These are phyloP conservation scores for Purpureocillium takamizusanense DNA, from an alignment of 2,329 filamentous ascomycete species.

Conservation along the genomic window DNA sequence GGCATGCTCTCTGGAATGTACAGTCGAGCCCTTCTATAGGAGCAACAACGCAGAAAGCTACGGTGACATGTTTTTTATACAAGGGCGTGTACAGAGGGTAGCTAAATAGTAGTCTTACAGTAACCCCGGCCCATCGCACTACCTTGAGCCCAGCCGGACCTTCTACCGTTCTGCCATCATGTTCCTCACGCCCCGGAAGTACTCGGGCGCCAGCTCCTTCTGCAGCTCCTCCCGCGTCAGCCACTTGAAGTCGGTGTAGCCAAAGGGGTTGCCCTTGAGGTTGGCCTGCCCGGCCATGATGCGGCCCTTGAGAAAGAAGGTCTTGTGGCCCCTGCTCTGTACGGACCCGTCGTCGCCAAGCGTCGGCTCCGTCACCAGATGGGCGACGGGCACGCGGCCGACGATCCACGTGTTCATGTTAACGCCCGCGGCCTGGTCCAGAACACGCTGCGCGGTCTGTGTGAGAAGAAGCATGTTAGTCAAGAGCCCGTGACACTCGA, in stretches of 20 bases:
- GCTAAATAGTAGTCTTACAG: constrained; percentile 7
- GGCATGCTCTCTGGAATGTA: no score
- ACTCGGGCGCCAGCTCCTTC: constrained; percentile 53
- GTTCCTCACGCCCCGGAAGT: constrained; percentile 68
- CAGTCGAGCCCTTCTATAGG: no score
- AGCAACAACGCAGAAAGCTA: no score
- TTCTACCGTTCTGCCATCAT: constrained; percentile 74
- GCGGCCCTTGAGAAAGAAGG: constrained; percentile 91
- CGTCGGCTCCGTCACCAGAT: constrained; percentile 52
- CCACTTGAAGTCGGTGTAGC: constrained; percentile 83
- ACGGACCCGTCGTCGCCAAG: constrained; percentile 33
- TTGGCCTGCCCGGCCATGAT: constrained; percentile 97
- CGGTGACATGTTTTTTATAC: neutral
- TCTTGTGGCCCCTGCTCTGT: constrained; percentile 59
- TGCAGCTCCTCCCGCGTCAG: constrained; percentile 80
- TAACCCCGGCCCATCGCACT: neutral
- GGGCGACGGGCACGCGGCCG: constrained; percentile 79
- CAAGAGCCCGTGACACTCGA: no score
- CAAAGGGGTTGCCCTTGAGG: constrained; percentile 60
- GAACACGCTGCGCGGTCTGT: constrained; percentile 73
- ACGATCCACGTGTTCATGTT: constrained; percentile 99
- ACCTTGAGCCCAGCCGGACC: no score
- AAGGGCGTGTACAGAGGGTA: neutral
- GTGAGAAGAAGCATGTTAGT: no score
- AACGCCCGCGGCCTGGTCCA: constrained; percentile 68